Conservation (phyloP, 2,329 filamentous ascomycete species). For the Knoxdaviesia capensis region DNA sequence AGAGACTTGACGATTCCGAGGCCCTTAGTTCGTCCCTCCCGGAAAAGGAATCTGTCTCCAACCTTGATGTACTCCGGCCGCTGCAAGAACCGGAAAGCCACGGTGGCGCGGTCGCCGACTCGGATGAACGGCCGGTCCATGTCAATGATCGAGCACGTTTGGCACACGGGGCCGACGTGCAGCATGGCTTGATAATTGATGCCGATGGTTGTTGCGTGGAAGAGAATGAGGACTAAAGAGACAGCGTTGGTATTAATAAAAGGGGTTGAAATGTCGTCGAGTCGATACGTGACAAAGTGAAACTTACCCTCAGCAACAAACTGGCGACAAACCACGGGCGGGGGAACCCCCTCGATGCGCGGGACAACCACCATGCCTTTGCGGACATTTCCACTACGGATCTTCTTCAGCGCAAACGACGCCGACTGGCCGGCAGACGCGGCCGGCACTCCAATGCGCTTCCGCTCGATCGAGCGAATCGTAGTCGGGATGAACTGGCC, state of each 20-base stretch:
- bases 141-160: conserved; percentile 94
- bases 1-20: conserved; percentile 84
- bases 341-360: conserved; percentile 52
- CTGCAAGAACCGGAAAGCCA: conserved; percentile 90
- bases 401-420: conserved; percentile 73
- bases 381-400: conserved; percentile 77
- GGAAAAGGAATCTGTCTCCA: conserved; percentile 77
- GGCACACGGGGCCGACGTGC: conserved; percentile 82
- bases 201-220: conserved; percentile 92
- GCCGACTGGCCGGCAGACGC: conserved; percentile 84
- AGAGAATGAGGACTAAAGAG: conserved; percentile 62
- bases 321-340: conserved; percentile 51
- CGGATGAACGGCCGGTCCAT: conserved; percentile 92
- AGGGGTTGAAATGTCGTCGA: background rate
- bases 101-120: conserved; percentile 80
- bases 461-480: conserved; percentile 84
- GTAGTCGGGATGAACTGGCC: conserved; percentile 77
- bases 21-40: conserved; percentile 88
- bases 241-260: background rate
- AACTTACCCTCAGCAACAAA: conserved; percentile 55
- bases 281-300: background rate
- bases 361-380: conserved; percentile 97
- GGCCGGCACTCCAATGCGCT: conserved; percentile 72
- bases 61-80: conserved; percentile 79
- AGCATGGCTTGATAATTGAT: conserved; percentile 96